phyloP scores from a whole-genome alignment of 371 early-diverging fungal genomes.

The Saksenaea vasiformis region DNA sequence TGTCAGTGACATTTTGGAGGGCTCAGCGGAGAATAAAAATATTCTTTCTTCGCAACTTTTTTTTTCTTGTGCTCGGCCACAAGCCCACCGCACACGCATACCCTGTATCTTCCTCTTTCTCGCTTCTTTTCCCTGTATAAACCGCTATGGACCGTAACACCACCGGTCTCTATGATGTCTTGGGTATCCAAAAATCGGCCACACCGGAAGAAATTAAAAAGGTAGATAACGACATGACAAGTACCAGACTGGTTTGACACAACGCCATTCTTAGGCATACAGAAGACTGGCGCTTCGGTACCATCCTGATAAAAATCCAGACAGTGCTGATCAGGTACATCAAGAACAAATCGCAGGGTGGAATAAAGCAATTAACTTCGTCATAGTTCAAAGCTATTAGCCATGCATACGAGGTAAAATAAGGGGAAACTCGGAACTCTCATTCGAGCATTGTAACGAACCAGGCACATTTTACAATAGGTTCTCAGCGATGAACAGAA shows the following conservation, averaged over 20 bases:
- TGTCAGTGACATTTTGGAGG: no score
- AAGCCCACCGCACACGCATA: not conserved
- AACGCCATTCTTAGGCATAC: slow-evolving; percentile 22
- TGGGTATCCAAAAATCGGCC: slow-evolving; percentile 63
- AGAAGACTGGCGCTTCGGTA: slow-evolving; percentile 69
- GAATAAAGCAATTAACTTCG: not conserved
- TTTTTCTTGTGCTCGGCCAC: slow-evolving; percentile 3
- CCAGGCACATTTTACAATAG: slow-evolving; percentile 8
- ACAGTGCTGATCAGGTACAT: slow-evolving; percentile 52
- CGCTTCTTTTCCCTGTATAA: not conserved
- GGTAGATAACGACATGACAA: slow-evolving; percentile 17
- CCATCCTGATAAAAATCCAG: slow-evolving; percentile 79
- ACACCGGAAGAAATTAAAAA: slow-evolving; percentile 69
- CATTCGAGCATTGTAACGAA: not conserved
- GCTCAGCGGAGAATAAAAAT: not conserved
- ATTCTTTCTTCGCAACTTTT: not conserved
- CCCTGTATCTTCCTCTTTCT: slow-evolving; percentile 8
- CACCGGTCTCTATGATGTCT: slow-evolving; percentile 53
- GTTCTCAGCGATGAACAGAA: slow-evolving; percentile 72
- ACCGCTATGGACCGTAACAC: slow-evolving; percentile 46
- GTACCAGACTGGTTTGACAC: not conserved
- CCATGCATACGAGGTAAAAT: slow-evolving; percentile 76
- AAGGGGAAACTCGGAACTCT: not conserved
- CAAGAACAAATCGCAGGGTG: not conserved
- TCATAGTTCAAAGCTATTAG: slow-evolving; percentile 75